Evolutionary conservation across 768 basidiomycete genomes (phyloP).

Genomic region (Cystofilobasidium capitatum): DNA sequence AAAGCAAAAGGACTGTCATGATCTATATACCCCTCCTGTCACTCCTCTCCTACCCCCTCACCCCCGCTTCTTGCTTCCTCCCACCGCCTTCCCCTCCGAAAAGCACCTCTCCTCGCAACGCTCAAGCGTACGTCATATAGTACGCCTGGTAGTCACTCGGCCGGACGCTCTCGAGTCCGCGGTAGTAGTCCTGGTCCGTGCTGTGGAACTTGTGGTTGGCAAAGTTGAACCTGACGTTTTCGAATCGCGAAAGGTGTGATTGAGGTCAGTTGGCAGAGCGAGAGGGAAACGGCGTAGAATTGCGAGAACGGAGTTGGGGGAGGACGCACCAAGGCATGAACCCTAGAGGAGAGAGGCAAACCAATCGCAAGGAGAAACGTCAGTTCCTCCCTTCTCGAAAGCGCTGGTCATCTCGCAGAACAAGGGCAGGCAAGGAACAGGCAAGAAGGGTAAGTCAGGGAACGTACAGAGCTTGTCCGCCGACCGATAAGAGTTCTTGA

Average conservation of each 20-base stretch:
- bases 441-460: not conserved
- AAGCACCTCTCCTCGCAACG: too few species aligned
- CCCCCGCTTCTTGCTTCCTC: too few species aligned
- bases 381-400: not conserved
- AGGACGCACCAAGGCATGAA: too few species aligned
- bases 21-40: too few species aligned
- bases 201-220: slow-evolving; percentile 21
- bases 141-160: not conserved
- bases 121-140: not conserved
- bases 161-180: not conserved
- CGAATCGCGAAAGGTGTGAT: not conserved
- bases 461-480: slow-evolving; percentile 6
- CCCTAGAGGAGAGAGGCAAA: too few species aligned
- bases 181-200: slow-evolving; percentile 20
- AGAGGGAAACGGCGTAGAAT: not conserved
- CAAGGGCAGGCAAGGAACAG: not conserved
- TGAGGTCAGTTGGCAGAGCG: not conserved
- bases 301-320: not conserved
- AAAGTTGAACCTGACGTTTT: slow-evolving; percentile 13
- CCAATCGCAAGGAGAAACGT: too few species aligned
- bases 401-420: not conserved
- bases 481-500: not conserved
- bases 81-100: too few species aligned
- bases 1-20: too few species aligned
- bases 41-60: too few species aligned